A percentile compares a stretch with the other conserved stretches of the same genome.
phyloP scores from a whole-genome alignment of 768 basidiomycete species.

The Tylopilus cervinicoccineus region DNA sequence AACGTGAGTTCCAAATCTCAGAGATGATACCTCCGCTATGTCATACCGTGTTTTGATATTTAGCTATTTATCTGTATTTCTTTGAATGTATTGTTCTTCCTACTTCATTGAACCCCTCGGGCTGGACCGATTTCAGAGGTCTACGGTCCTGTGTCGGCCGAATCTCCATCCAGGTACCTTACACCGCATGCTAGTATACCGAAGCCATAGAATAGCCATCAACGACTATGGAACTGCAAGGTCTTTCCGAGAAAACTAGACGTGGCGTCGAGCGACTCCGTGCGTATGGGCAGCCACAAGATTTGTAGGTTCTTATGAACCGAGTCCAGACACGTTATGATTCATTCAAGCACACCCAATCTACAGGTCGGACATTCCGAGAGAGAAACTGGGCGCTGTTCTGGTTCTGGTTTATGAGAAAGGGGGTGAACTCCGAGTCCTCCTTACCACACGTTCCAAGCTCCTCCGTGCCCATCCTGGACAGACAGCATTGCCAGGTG shows the following conservation, averaged over 20 bases:
- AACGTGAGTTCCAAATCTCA: constrained; percentile 5
- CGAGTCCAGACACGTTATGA: background rate
- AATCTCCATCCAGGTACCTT: background rate
- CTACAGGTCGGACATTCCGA: constrained; percentile 32
- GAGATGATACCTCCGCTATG: constrained; percentile 8
- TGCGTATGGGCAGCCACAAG: constrained; percentile 32
- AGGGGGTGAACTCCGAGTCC: constrained; percentile 62
- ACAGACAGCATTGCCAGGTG: constrained; percentile 81
- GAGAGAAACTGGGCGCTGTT: constrained; percentile 63
- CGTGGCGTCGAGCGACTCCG: constrained; percentile 40
- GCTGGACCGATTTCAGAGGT: no score
- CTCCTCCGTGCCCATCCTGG: constrained; percentile 70
- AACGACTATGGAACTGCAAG: constrained; percentile 8
- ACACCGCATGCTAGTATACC: no score
- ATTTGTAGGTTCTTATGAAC: constrained; percentile 58
- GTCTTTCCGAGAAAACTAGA: constrained; percentile 17
- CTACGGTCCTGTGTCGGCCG: no score
- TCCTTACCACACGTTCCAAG: constrained; percentile 85
- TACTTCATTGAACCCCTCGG: no score
- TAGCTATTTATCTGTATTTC: constrained; percentile 26
- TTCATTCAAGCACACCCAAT: background rate
- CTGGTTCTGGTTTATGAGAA: constrained; percentile 76
- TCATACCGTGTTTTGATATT: background rate
- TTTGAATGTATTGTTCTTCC: constrained; percentile 13
- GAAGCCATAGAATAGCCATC: background rate